Percentiles rank a stretch among this genome's conserved stretches.
phyloP scores from a whole-genome alignment of 202 grass and related monocot genomes.

The Panicum hallii region DNA sequence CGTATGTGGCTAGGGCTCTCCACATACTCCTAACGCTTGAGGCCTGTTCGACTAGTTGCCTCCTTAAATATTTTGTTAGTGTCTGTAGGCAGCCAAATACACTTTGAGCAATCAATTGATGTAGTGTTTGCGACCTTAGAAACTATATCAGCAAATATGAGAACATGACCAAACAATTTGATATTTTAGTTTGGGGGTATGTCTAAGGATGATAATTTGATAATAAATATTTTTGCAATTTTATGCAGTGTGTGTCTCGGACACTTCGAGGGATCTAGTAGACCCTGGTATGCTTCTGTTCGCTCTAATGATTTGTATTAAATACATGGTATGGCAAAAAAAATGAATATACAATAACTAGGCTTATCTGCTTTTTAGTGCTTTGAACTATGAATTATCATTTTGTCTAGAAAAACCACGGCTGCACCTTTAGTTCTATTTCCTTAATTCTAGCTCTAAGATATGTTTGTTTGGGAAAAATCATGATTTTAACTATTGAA shows the following conservation, averaged over 20 bases:
- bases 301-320: background rate
- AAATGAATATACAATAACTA: background rate
- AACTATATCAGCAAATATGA: background rate
- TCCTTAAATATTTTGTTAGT: no score
- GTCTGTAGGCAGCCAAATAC: no score
- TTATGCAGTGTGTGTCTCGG: slow-evolving; percentile 14
- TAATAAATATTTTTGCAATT: slow-evolving; percentile 6
- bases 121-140: no score
- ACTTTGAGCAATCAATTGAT: no score
- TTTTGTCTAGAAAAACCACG: slow-evolving; percentile 5
- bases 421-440: background rate
- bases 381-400: background rate
- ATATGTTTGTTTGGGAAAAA: background rate
- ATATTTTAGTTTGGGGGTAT: background rate
- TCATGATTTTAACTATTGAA: background rate
- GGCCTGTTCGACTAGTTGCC: no score
- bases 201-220: background rate
- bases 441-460: background rate
- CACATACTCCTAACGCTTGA: no score
- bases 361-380: background rate
- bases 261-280: slow-evolving; percentile 27
- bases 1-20: no score
- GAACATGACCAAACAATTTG: background rate
- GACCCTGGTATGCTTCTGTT: background rate
- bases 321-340: background rate